phyloP scores from a whole-genome alignment of 1,139 yeast species.

The Magnusiomyces ingens region DNA sequence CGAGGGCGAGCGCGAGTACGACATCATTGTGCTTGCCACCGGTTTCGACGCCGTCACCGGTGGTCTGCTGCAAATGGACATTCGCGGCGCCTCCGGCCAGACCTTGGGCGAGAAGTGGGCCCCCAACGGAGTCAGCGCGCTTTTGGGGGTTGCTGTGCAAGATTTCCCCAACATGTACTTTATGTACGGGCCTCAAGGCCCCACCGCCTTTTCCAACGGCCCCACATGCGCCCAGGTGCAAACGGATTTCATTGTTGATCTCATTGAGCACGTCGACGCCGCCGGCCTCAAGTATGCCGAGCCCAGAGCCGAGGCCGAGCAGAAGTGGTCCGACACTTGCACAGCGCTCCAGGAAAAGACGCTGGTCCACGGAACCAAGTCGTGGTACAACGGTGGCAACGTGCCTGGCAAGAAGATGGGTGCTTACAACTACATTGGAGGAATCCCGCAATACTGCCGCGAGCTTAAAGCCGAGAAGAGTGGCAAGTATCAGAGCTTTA shows the following conservation, averaged over 20 bases:
- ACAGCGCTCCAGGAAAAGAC: constrained; percentile 12
- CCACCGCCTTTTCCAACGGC: constrained; percentile 30
- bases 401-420: constrained; percentile 16
- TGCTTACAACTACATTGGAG: constrained; percentile 16
- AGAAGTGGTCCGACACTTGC: constrained; percentile 9
- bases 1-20: constrained; percentile 24
- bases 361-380: constrained; percentile 8
- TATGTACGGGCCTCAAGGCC: constrained; percentile 32
- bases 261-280: constrained; percentile 10
- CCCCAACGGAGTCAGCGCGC: constrained; percentile 21
- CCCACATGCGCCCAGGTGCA: constrained; percentile 18
- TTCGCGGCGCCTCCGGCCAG: constrained; percentile 23
- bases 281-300: constrained; percentile 9
- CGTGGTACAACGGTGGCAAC: constrained; percentile 18
- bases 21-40: constrained; percentile 28
- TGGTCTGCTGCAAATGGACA: constrained; percentile 25
- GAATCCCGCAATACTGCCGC: constrained; percentile 13
- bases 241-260: constrained; percentile 15
- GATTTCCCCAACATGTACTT: constrained; percentile 30
- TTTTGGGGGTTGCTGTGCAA: constrained; percentile 24
- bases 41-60: constrained; percentile 32
- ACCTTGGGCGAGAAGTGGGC: constrained; percentile 26
- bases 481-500: no score
- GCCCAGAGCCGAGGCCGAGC: constrained; percentile 13
- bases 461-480: constrained; percentile 8